A percentile compares a stretch with the other conserved stretches of the same genome.
phyloP scores from a whole-genome alignment of 2,329 filamentous ascomycete genomes.

The Alternaria ethzedia region DNA sequence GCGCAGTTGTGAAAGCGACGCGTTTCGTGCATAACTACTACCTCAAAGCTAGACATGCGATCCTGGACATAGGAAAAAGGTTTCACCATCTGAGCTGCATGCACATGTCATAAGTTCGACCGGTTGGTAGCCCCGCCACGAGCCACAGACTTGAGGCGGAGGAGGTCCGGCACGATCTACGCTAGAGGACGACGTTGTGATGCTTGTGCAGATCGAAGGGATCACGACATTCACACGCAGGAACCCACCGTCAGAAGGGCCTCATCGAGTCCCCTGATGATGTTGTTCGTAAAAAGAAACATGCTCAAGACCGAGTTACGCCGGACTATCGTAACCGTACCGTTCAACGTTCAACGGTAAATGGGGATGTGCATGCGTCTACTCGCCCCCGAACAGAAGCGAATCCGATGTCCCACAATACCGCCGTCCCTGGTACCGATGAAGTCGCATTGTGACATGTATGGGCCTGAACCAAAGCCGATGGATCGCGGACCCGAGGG shows the following conservation, averaged over 20 bases:
- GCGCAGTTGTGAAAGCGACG: slow-evolving; percentile 1
- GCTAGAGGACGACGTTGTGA: slow-evolving; percentile 7
- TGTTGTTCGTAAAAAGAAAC: neutral
- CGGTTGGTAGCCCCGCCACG: neutral
- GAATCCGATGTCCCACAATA: slow-evolving; percentile 5
- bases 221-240: neutral
- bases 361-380: neutral
- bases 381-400: neutral
- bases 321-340: neutral
- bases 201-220: slow-evolving; percentile 3
- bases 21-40: slow-evolving; percentile 7
- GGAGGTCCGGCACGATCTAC: slow-evolving; percentile 6
- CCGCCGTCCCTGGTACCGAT: slow-evolving; percentile 1
- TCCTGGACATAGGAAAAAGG: neutral
- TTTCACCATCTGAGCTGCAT: neutral
- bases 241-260: neutral
- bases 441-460: neutral
- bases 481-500: slow-evolving; percentile 1
- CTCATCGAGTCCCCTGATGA: neutral
- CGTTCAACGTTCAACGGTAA: neutral
- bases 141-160: slow-evolving; percentile 4
- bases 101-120: slow-evolving; percentile 4
- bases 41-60: neutral
- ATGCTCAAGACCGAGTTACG: neutral
- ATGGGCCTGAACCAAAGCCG: neutral